Evolutionary conservation across 2,329 filamentous ascomycete species (phyloP).

Genomic region (Capronia americana): DNA sequence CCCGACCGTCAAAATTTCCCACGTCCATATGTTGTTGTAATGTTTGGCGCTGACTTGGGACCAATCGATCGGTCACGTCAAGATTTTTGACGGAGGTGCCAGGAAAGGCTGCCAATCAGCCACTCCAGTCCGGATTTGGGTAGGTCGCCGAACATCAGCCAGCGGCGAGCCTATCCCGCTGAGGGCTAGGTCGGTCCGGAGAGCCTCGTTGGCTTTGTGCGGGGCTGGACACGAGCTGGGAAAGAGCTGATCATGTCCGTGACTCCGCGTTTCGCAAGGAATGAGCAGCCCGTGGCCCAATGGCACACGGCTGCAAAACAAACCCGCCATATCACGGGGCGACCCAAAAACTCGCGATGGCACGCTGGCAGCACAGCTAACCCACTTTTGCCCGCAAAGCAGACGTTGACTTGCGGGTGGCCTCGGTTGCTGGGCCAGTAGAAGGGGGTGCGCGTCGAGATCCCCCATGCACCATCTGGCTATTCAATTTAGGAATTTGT

Average conservation of each 20-base stretch:
- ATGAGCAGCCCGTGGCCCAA: constrained; percentile 8
- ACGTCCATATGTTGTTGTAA: no score
- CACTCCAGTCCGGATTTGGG: constrained; percentile 11
- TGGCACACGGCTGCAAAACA: constrained; percentile 4
- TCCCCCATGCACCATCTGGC: constrained; percentile 5
- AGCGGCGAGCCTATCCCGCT: constrained; percentile 9
- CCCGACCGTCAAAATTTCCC: background rate
- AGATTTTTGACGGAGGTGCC: constrained; percentile 1
- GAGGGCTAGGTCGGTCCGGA: constrained; percentile 3
- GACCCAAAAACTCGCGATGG: constrained; percentile 23
- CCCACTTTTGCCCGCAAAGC: constrained; percentile 12
- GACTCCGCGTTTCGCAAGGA: constrained; percentile 24
- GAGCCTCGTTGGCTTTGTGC: constrained; percentile 19
- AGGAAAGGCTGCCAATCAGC: constrained; percentile 15
- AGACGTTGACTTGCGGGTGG: background rate
- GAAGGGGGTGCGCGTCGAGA: background rate
- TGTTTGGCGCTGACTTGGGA: background rate
- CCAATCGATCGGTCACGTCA: constrained; percentile 8
- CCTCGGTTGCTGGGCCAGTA: constrained; percentile 11
- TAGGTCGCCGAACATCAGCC: constrained; percentile 21
- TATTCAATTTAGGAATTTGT: constrained; percentile 16
- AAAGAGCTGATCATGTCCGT: constrained; percentile 12
- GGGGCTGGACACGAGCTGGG: constrained; percentile 8
- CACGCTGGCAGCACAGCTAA: constrained; percentile 19
- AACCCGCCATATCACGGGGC: constrained; percentile 19